Evolutionary conservation across 179 eudicot genomes (phyloP).

Genomic region (Beta lomatogona): DNA sequence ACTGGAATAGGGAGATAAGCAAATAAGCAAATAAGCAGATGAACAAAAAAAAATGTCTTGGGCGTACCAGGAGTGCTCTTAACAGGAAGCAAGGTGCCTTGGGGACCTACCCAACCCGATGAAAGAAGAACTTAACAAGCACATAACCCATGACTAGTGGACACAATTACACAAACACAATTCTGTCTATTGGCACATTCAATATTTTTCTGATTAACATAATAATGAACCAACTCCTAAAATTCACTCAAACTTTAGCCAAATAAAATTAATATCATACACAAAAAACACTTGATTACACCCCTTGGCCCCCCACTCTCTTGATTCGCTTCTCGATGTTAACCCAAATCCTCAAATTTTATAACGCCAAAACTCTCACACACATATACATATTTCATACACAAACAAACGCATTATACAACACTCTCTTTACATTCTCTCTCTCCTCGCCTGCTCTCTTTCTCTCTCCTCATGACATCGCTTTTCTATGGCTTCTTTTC

Average conservation of each 20-base stretch:
- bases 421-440: background rate
- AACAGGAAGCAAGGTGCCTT: too few relatives aligned
- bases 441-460: background rate
- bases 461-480: constrained; percentile 6
- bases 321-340: constrained; percentile 34
- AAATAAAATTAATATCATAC: background rate
- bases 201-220: background rate
- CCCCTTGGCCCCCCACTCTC: background rate
- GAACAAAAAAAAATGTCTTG: too few relatives aligned
- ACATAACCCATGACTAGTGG: background rate
- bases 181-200: background rate
- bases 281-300: constrained; percentile 16
- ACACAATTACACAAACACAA: background rate
- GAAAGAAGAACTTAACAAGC: background rate
- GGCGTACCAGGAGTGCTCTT: too few relatives aligned
- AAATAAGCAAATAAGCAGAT: too few relatives aligned
- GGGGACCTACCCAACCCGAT: background rate
- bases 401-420: background rate
- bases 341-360: constrained; percentile 8
- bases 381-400: background rate
- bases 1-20: too few relatives aligned
- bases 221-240: background rate
- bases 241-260: constrained; percentile 7
- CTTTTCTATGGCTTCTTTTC: constrained; percentile 4
- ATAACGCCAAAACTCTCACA: background rate